Conservation (phyloP, 1,139 yeast genomes). For the Suhomyces choctaworum region DNA sequence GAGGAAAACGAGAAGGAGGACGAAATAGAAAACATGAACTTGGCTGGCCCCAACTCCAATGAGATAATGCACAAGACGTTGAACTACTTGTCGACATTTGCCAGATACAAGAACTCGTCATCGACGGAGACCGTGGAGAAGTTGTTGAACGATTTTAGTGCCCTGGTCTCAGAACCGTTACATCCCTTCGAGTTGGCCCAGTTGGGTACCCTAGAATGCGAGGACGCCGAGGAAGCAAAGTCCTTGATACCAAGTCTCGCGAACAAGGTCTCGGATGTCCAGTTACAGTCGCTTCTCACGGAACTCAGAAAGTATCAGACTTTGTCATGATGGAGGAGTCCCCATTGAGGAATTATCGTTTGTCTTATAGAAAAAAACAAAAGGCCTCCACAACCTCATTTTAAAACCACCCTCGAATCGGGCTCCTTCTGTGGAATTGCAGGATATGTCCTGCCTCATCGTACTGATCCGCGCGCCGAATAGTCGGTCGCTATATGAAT, state of each 20-base stretch:
- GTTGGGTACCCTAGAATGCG: slow-evolving; percentile 89
- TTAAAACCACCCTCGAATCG: no score
- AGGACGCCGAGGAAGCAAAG: slow-evolving; percentile 96
- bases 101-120: slow-evolving; percentile 88
- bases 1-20: slow-evolving; percentile 55
- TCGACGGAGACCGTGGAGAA: slow-evolving; percentile 94
- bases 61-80: slow-evolving; percentile 88
- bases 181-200: slow-evolving; percentile 98
- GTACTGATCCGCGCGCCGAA: no score
- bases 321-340: slow-evolving; percentile 37
- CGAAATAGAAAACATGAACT: slow-evolving; percentile 65
- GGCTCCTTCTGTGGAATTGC: no score
- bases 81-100: slow-evolving; percentile 80
- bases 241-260: slow-evolving; percentile 86
- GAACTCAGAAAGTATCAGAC: slow-evolving; percentile 72
- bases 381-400: no score
- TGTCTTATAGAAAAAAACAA: no score
- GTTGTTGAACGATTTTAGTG: slow-evolving; percentile 68
- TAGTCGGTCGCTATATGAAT: no score
- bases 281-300: slow-evolving; percentile 80
- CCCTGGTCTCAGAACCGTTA: slow-evolving; percentile 55
- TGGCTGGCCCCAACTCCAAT: slow-evolving; percentile 60
- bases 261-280: slow-evolving; percentile 80
- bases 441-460: no score
- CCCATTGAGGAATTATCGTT: no score